Evolutionary conservation across 2,329 filamentous ascomycete species (phyloP), one percentile per base, ranked within the genome.

Genomic region (Diaporthe sp.): DNA sequence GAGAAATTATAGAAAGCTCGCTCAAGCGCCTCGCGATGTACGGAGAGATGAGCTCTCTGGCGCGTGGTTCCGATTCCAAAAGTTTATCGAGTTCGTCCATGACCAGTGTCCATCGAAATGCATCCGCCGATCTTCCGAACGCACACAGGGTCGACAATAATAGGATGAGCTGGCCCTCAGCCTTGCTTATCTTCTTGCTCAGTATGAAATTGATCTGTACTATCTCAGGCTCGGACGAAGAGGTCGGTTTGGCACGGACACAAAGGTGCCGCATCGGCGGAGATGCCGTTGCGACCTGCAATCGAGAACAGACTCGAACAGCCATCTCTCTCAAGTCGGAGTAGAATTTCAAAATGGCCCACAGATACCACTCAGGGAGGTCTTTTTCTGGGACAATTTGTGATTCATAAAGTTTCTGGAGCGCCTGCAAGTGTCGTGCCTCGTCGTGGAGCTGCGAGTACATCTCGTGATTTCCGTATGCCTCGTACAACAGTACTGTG

Each of bases 41-140:
- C 0, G 82, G 55, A 0, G 87, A 86, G 1, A 89, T 74, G 28
- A 88, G 75, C 1, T 80, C 80, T 30, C 80, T 78, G 0, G 82
- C 83, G 7, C 80, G 75, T 0, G 80, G 77, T 8, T 88, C 84
- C 1, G 79, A 76, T 67, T 85, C 77, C 2, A 87, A 73, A 6
- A 88, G 80, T 8, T 85, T 83, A 35, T 87, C 87, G 1, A 90
- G 78, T 77, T 89, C 87, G 75, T 90, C 88, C 19, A 89, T 76
- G 0, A 87, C 38, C 8, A 78, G 78, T 1, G 83, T 79, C 45
- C 87, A 75, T 4, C 83, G 77, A 10, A 55, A 8, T 75, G 71
- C 1, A 86, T 67, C 57, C 83, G 82, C 1, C 2, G 80, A 22
- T 0, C 80, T 5, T 3, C 72, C 80, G 55, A 85, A 82, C 57